Percentiles rank a stretch among this genome's conserved stretches.
phyloP scores from a whole-genome alignment of 2,329 filamentous ascomycete species.

The Cordyceps militaris region DNA sequence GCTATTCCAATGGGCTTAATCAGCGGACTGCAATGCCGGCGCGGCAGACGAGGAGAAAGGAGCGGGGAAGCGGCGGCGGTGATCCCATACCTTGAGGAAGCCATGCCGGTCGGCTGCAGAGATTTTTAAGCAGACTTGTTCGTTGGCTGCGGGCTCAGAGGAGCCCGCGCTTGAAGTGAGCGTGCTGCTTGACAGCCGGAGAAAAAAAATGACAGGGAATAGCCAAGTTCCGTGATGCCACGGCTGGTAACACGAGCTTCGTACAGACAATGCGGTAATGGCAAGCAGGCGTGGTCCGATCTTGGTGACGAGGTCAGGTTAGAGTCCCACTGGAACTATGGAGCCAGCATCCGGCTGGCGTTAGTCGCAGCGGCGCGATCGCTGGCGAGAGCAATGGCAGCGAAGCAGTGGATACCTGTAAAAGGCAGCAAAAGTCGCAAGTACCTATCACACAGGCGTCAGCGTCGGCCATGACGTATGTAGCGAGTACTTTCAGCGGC shows the following conservation, averaged over 20 bases:
- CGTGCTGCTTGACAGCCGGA: not conserved
- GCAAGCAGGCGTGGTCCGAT: constrained; percentile 11
- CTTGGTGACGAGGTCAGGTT: constrained; percentile 13
- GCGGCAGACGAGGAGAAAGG: not conserved
- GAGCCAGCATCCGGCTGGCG: constrained; percentile 5
- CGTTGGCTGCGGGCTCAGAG: constrained; percentile 13
- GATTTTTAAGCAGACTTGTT: not conserved
- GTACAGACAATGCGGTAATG: constrained; percentile 1
- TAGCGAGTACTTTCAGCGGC: constrained; percentile 1
- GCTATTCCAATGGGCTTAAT: constrained; percentile 17
- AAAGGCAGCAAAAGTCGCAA: not conserved
- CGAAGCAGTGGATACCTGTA: not conserved
- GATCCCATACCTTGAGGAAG: constrained; percentile 12
- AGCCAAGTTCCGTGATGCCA: constrained; percentile 6
- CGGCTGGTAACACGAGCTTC: constrained; percentile 3
- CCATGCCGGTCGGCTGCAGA: constrained; percentile 10
- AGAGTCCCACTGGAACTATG: constrained; percentile 10
- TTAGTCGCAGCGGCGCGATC: constrained; percentile 9
- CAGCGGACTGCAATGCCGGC: constrained; percentile 15
- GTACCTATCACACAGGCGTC: not conserved
- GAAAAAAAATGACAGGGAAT: not conserved
- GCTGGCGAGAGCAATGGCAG: not conserved
- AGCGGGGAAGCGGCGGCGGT: not conserved
- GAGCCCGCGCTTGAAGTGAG: constrained; percentile 6
- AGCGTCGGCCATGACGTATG: not conserved